Evolutionary conservation across 768 basidiomycete genomes (phyloP).

Genomic region (Suillus americanus): DNA sequence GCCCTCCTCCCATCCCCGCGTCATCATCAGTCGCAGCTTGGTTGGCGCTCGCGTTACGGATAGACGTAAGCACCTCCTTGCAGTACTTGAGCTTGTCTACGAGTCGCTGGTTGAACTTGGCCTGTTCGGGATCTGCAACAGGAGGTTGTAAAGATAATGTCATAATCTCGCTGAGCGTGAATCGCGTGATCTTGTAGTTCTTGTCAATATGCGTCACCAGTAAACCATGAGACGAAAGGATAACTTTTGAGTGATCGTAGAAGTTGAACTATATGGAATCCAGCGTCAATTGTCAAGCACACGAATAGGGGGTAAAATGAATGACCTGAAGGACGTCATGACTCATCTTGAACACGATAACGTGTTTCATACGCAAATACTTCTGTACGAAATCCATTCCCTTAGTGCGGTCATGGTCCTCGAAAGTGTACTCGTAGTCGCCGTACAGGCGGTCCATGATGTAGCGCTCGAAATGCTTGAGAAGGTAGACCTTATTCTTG

Average conservation of each 20-base stretch:
- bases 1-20: conserved; percentile 8
- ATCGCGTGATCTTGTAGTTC: conserved; percentile 74
- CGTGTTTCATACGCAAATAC: conserved; percentile 95
- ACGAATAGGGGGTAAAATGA: conserved; percentile 6
- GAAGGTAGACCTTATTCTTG: conserved; percentile 86
- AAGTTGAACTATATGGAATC: conserved; percentile 82
- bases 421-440: conserved; percentile 80
- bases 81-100: conserved; percentile 84
- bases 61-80: conserved; percentile 78
- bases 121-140: conserved; percentile 48
- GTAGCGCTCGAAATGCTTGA: conserved; percentile 93
- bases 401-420: conserved; percentile 61
- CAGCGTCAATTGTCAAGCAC: not conserved
- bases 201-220: conserved; percentile 91
- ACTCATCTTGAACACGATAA: conserved; percentile 94
- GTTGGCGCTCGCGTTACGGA: conserved; percentile 56
- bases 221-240: conserved; percentile 79
- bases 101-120: conserved; percentile 62
- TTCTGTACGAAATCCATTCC: conserved; percentile 97
- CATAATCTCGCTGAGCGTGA: conserved; percentile 73
- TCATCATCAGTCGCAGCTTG: conserved; percentile 21
- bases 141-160: conserved; percentile 44
- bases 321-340: conserved; percentile 92
- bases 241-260: conserved; percentile 94
- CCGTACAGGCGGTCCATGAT: conserved; percentile 90